Percentiles rank a stretch among this genome's conserved stretches.
Evolutionary conservation across 805 yeast genomes (phyloP).

Genomic region (Yarrowia osloensis): DNA sequence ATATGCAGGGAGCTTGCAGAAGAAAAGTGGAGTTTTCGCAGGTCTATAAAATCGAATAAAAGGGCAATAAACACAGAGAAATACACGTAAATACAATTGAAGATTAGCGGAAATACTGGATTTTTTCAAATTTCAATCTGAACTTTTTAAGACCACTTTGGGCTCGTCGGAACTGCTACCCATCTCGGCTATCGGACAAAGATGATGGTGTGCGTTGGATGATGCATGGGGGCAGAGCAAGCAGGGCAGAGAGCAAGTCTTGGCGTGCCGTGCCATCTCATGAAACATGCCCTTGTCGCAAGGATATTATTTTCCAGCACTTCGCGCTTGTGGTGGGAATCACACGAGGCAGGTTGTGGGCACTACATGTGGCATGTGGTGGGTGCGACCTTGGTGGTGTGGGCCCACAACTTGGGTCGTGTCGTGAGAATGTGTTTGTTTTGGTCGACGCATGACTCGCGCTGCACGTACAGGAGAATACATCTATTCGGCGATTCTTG

Average conservation of each 20-base stretch:
- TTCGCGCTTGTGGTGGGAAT: not conserved
- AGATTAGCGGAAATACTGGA: no score
- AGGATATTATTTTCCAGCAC: not conserved
- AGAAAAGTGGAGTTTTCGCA: not conserved
- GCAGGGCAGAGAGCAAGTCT: constrained; percentile 20
- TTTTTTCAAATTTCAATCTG: no score
- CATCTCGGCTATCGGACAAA: not conserved
- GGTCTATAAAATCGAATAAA: not conserved
- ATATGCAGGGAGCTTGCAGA: constrained; percentile 15
- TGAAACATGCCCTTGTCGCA: constrained; percentile 5
- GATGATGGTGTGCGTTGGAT: not conserved
- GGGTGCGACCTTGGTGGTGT: not conserved
- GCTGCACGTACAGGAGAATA: no score
- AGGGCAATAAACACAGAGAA: not conserved
- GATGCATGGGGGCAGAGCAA: constrained; percentile 23
- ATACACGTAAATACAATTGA: no score
- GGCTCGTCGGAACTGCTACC: not conserved
- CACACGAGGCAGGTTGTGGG: not conserved
- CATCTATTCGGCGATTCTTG: no score
- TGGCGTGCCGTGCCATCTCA: constrained; percentile 22
- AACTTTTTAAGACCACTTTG: not conserved
- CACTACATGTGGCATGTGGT: not conserved
- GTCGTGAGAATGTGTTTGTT: no score
- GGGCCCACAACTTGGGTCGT: no score
- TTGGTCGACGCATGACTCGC: no score